Base-by-base conservation (phyloP, 1,284 basidiomycete genomes). In the Chondrostereum purpureum region DNA sequence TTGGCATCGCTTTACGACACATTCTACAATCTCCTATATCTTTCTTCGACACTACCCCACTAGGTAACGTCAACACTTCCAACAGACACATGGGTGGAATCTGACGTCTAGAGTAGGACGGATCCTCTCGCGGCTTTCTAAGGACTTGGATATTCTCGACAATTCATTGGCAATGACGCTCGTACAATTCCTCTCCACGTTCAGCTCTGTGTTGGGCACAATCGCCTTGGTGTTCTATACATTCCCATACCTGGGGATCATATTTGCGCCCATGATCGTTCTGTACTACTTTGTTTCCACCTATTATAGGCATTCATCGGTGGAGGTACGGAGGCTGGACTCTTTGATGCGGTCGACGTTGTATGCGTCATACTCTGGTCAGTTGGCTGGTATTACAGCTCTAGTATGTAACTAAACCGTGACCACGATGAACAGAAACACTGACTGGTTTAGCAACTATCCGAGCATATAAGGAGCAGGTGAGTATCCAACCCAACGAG, bases 11-110 rank as follows among this genome's bases (percentile, higher is more conserved):
- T 10, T 66, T 83, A 40, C 63, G 55, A 21, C 69, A 69, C 16
- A 77, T 91, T 6, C 62, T 88, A 17, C 65, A 70, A 8, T 86
- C 87, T 0, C 86, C 88, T 0, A 67, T 84, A 38, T 73, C 80
- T 3, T 91, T 88, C 65, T 92, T 91, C 57, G 90, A 93, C 53
- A 86, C 82, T 0, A 92, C 88, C 0, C 89, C 90, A 0, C 74
- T 86, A 47, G 89, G 89, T 63, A 62, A 63, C 50, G 50, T 68
- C 67, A 4, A 6, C 24, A 33, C 36, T 18, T 8, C 12, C 5
- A 42, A 14, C 37, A 19, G 27, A 8, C 8, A 8, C 27, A 52
- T 20, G 61, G 63, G 50, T 52, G 48, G 14, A 8, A 39, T 37
- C 27, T 49, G 27, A 21, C 39, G 12, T 46, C 3, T 36, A 44